phyloP scores from a whole-genome alignment of 805 yeast species.

The Ogataea minuta region DNA sequence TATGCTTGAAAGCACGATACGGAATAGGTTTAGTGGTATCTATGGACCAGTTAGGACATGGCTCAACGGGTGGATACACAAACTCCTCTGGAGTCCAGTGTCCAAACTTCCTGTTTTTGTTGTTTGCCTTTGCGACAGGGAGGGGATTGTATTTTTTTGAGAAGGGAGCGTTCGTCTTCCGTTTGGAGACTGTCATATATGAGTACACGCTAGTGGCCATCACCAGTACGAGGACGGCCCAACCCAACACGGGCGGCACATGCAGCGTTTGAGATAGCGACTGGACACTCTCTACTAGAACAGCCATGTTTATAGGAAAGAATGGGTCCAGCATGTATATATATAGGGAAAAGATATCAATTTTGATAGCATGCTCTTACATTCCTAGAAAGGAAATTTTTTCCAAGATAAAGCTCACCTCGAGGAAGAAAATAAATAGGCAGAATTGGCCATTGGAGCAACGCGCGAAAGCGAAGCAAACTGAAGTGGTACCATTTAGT shows the following conservation, averaged over 20 bases:
- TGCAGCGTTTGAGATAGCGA: conserved; percentile 1
- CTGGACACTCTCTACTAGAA: conserved; percentile 3
- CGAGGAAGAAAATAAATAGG: neutral
- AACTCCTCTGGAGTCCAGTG: conserved; percentile 54
- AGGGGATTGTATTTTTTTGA: conserved; percentile 29
- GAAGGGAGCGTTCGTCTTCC: conserved; percentile 7
- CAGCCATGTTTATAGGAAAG: conserved; percentile 3
- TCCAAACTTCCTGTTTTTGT: conserved; percentile 48
- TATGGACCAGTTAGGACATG: conserved; percentile 49
- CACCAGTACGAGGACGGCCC: conserved; percentile 10
- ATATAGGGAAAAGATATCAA: neutral
- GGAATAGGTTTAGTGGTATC: conserved; percentile 52
- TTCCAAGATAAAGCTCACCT: conserved; percentile 19
- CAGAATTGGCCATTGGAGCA: neutral
- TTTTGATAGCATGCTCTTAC: conserved; percentile 15
- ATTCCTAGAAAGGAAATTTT: conserved; percentile 24
- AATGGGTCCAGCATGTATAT: neutral
- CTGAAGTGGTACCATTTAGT: neutral
- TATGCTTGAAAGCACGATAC: conserved; percentile 67
- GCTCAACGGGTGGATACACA: conserved; percentile 47
- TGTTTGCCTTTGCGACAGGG: conserved; percentile 37
- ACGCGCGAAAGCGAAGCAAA: neutral
- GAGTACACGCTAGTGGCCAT: conserved; percentile 1
- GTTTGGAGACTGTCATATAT: conserved; percentile 1
- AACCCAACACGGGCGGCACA: conserved; percentile 10